These are phyloP conservation scores for Hysterium pulicare DNA, from an alignment of 2,329 filamentous ascomycete genomes.

Conservation along the genomic window DNA sequence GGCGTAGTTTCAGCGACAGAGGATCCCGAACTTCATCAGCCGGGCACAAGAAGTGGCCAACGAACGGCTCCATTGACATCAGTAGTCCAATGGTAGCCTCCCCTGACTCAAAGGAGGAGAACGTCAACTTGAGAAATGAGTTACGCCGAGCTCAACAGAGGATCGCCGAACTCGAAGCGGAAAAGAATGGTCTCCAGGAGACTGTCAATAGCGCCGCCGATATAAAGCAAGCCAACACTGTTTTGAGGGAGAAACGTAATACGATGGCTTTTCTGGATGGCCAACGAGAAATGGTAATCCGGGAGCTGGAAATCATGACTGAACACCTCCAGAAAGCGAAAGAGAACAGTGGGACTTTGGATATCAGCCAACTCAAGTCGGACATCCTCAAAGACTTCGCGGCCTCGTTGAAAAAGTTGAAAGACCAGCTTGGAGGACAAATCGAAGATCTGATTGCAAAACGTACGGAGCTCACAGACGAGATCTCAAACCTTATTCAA, in stretches of 20 bases:
- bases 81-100: conserved; percentile 68
- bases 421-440: conserved; percentile 70
- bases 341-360: conserved; percentile 73
- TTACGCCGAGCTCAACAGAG: conserved; percentile 77
- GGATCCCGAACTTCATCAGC: conserved; percentile 35
- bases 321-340: conserved; percentile 86
- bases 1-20: conserved; percentile 75
- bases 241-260: conserved; percentile 86
- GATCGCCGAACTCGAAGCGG: conserved; percentile 81
- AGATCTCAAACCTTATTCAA: conserved; percentile 75
- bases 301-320: conserved; percentile 83
- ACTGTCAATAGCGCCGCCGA: conserved; percentile 56
- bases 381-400: conserved; percentile 61
- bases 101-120: conserved; percentile 47
- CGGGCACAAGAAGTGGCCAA: conserved; percentile 38
- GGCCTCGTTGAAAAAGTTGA: conserved; percentile 63
- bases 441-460: conserved; percentile 90
- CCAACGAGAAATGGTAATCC: conserved; percentile 91
- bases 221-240: conserved; percentile 77
- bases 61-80: conserved; percentile 50
- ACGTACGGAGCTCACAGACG: conserved; percentile 77
- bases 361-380: conserved; percentile 67
- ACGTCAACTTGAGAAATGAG: conserved; percentile 59
- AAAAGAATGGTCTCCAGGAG: conserved; percentile 58
- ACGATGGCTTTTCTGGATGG: conserved; percentile 93